Evolutionary conservation across 257 asterid species (phyloP).

Genomic region (Solanum chiquidenum): DNA sequence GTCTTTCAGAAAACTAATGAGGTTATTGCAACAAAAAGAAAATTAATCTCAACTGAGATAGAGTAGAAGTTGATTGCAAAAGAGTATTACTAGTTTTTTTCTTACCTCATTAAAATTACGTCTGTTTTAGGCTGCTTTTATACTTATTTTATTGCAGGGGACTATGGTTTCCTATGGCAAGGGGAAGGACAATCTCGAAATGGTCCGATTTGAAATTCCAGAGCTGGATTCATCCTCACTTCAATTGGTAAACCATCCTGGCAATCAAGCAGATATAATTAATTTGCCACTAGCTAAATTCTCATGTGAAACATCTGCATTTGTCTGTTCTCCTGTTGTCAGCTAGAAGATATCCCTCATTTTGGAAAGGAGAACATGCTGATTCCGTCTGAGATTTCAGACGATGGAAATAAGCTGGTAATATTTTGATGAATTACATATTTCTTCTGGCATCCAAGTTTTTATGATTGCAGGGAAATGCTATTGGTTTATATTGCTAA

Average conservation of each 20-base stretch:
- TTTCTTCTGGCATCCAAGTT: background rate
- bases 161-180: constrained; percentile 15
- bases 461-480: background rate
- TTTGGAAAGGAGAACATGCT: constrained; percentile 25
- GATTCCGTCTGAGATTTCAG: constrained; percentile 33
- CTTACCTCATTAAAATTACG: background rate
- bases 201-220: constrained; percentile 60
- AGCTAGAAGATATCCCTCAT: constrained; percentile 26
- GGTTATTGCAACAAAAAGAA: background rate
- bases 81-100: background rate
- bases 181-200: constrained; percentile 16
- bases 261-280: background rate
- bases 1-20: constrained; percentile 14
- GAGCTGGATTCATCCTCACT: constrained; percentile 39
- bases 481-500: background rate
- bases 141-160: constrained; percentile 20
- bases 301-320: background rate
- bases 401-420: constrained; percentile 39
- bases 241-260: constrained; percentile 27
- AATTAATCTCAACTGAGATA: constrained; percentile 8
- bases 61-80: constrained; percentile 5
- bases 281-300: background rate
- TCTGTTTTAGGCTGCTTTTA: constrained; percentile 1
- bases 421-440: background rate
- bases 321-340: constrained; percentile 9